phyloP scores from a whole-genome alignment of 768 basidiomycete species.

The Amanita jacksonii region DNA sequence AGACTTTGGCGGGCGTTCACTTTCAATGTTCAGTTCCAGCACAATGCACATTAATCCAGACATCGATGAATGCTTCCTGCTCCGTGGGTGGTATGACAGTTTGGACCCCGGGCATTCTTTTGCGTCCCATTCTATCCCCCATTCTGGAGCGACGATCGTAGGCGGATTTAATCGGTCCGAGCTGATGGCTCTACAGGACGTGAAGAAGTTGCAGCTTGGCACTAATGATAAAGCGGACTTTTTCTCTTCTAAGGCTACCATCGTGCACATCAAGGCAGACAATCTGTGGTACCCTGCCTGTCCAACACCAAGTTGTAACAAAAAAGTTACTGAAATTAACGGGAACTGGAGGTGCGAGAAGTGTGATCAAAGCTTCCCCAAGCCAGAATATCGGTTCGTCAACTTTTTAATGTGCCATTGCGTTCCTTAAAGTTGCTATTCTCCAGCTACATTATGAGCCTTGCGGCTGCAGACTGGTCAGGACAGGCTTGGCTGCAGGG shows the following conservation, averaged over 20 bases:
- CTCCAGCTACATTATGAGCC: slow-evolving; percentile 64
- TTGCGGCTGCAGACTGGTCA: slow-evolving; percentile 87
- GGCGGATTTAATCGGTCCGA: slow-evolving; percentile 60
- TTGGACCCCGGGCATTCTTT: slow-evolving; percentile 55
- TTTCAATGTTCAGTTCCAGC: slow-evolving; percentile 77
- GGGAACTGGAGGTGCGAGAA: slow-evolving; percentile 90
- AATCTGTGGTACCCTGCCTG: slow-evolving; percentile 88
- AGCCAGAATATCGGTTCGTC: slow-evolving; percentile 75
- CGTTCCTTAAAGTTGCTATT: slow-evolving; percentile 1
- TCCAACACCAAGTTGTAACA: slow-evolving; percentile 68
- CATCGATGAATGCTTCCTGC: slow-evolving; percentile 74
- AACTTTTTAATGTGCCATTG: background rate
- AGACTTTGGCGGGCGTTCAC: slow-evolving; percentile 80
- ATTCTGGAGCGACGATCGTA: slow-evolving; percentile 26
- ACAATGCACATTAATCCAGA: slow-evolving; percentile 85
- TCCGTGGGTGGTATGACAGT: slow-evolving; percentile 90
- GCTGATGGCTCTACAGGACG: slow-evolving; percentile 62
- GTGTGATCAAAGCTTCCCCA: slow-evolving; percentile 61
- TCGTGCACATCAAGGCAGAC: slow-evolving; percentile 81
- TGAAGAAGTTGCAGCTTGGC: slow-evolving; percentile 71
- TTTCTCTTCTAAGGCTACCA: slow-evolving; percentile 74
- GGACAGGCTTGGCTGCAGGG: slow-evolving; percentile 89
- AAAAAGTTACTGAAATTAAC: slow-evolving; percentile 73
- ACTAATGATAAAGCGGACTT: slow-evolving; percentile 69
- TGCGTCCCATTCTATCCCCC: slow-evolving; percentile 54